A percentile compares a stretch with the other conserved stretches of the same genome.
Evolutionary conservation across 2,329 filamentous ascomycete genomes (phyloP).

Genomic region (Colletotrichum gloeosporioides): DNA sequence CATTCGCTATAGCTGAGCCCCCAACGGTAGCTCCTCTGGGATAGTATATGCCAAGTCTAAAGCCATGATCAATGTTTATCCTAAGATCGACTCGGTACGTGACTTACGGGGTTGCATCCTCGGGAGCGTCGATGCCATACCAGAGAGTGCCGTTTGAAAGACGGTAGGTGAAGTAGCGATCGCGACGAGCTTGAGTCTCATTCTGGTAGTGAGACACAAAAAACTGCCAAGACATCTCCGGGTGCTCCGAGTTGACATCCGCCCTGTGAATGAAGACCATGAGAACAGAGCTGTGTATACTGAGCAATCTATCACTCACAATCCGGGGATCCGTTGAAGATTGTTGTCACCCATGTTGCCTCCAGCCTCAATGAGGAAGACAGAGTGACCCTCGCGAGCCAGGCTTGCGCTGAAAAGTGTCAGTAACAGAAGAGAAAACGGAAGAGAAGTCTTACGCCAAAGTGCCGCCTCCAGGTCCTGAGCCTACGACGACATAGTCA

Average conservation of each 20-base stretch:
- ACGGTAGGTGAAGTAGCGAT: conserved; percentile 22
- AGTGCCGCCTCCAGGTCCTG: neutral
- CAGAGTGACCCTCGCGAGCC: neutral
- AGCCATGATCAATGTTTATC: neutral
- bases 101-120: conserved; percentile 22
- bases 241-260: neutral
- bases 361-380: conserved; percentile 25
- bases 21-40: conserved; percentile 31
- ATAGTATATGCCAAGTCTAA: conserved; percentile 28
- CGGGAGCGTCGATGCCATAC: conserved; percentile 21
- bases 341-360: conserved; percentile 28
- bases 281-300: neutral
- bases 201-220: conserved; percentile 25
- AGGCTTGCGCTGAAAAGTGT: neutral
- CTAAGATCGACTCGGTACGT: neutral
- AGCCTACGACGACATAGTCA: conserved; percentile 2
- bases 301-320: neutral
- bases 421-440: neutral
- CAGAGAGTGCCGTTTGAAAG: conserved; percentile 21
- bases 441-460: neutral
- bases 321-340: conserved; percentile 29
- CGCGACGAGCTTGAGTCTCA: conserved; percentile 14
- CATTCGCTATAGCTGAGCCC: conserved; percentile 39
- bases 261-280: neutral
- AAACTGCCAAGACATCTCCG: conserved; percentile 22